phyloP scores from a whole-genome alignment of 306 rosid genomes.

The Boehmeria nivea region DNA sequence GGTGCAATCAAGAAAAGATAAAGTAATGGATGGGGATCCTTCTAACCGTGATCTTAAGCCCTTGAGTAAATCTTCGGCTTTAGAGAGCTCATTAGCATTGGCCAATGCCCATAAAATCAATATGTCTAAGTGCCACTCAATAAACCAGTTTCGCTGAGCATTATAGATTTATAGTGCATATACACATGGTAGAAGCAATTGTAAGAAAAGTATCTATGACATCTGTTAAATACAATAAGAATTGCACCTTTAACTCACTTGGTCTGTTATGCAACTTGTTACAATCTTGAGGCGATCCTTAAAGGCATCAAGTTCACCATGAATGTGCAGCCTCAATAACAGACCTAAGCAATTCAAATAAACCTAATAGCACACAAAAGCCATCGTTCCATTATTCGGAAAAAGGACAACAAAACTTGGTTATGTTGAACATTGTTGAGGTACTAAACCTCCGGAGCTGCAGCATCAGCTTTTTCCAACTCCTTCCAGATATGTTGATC shows the following conservation, averaged over 20 bases:
- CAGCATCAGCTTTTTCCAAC: constrained; percentile 54
- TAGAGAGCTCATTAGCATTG: constrained; percentile 39
- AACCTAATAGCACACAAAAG: constrained; percentile 42
- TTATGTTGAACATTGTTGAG: constrained; percentile 9
- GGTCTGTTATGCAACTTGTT: constrained; percentile 40
- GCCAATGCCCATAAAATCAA: constrained; percentile 73
- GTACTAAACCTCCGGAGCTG: constrained; percentile 57
- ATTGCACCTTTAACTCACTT: constrained; percentile 63
- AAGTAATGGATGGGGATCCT: constrained; percentile 17
- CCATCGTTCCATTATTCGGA: no score
- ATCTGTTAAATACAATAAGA: background rate
- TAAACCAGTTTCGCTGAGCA: constrained; percentile 66
- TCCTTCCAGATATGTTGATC: constrained; percentile 83
- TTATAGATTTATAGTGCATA: no score
- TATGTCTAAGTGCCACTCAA: constrained; percentile 72
- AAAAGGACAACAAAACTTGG: background rate
- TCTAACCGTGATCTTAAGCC: constrained; percentile 64
- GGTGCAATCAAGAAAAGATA: no score
- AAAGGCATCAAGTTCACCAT: constrained; percentile 39
- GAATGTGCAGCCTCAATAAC: constrained; percentile 60
- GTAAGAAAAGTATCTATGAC: background rate
- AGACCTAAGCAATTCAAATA: constrained; percentile 75
- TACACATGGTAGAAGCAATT: background rate
- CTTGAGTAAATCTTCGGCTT: constrained; percentile 57
- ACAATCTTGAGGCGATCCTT: constrained; percentile 53